Evolutionary conservation across 148 eudicot genomes (phyloP), one percentile per base, ranked within the genome.

Genomic region (Tetragonia tetragonoides): DNA sequence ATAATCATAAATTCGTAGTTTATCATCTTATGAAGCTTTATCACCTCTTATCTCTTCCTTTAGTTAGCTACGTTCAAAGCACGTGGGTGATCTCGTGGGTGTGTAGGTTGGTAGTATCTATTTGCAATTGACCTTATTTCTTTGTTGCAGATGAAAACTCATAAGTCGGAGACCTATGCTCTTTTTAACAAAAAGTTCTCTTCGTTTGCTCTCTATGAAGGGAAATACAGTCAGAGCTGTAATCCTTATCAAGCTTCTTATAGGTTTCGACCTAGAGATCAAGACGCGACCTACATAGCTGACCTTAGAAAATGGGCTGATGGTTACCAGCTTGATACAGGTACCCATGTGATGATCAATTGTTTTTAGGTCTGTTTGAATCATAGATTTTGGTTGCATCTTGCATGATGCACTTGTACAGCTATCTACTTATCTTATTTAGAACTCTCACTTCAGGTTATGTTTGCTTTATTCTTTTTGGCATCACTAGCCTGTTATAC

Each of bases 201-300:
- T 76, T 79, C 94, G 70, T 95, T 91, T 84, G 99, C 97, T n/a
- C 84, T 93, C 40, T 95, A 81, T 80, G 95, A 93, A 80, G 97
- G 99, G 73, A 89, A 84, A 78, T 54, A 81, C 80, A 77, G 89
- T 76, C 73, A 88, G 54, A 88, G 49, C 69, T 77, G 75, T 68
- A 78, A 69, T 74, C 95, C 99, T 34, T 95, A 95, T 76, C 97
- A 95, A 85, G 56, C 74, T 80, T 95, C 93, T 60, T 65, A 85
- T n/a, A 91, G 72, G 11, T 93, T 83, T 85, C 68, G 63, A 20
- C 80, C 82, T 57, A 83, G 93, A 80, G 87, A 85, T 34, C 88
- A 83, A 67, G 94, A 91, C 75, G 81, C 79, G 79, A 75, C 78
- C 41, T 80, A 90, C 77, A 83, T 95, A 59, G 74, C 21, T 61